Evolutionary conservation across 768 basidiomycete genomes (phyloP).

Genomic region (Boletellus sp.): DNA sequence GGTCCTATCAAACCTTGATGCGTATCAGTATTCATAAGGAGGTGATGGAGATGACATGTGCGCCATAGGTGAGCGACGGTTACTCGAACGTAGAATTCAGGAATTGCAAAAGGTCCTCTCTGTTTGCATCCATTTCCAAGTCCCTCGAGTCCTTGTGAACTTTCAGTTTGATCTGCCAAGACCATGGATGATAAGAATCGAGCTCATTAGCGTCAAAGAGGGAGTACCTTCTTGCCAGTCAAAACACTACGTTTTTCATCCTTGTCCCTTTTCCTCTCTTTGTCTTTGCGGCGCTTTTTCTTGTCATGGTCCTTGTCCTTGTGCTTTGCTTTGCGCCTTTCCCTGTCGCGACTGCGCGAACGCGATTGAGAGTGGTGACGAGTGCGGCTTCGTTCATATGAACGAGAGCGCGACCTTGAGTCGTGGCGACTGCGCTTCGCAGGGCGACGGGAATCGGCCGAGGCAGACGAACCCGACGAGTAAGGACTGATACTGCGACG

Average conservation of each 20-base stretch:
- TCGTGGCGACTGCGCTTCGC: slow-evolving; percentile 15
- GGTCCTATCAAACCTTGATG: slow-evolving; percentile 20
- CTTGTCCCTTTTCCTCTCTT: slow-evolving; percentile 35
- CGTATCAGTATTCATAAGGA: background rate
- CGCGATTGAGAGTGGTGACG: slow-evolving; percentile 23
- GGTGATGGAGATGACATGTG: background rate
- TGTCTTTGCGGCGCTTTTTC: slow-evolving; percentile 37
- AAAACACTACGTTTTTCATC: slow-evolving; percentile 53
- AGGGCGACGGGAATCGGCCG: slow-evolving; percentile 10
- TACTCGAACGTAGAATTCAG: slow-evolving; percentile 48
- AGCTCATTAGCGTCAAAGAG: no score
- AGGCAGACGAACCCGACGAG: slow-evolving; percentile 16
- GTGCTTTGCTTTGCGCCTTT: slow-evolving; percentile 23
- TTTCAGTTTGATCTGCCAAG: slow-evolving; percentile 54
- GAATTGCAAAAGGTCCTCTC: slow-evolving; percentile 50
- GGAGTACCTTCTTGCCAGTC: slow-evolving; percentile 57
- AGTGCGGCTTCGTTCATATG: slow-evolving; percentile 11
- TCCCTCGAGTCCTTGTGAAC: slow-evolving; percentile 58
- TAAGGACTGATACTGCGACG: slow-evolving; percentile 16
- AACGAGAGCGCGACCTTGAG: slow-evolving; percentile 24
- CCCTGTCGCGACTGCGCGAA: slow-evolving; percentile 28
- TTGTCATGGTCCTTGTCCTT: slow-evolving; percentile 31
- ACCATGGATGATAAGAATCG: background rate
- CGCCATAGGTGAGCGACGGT: background rate
- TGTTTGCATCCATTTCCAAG: slow-evolving; percentile 53